Conservation (phyloP, 1,139 yeast genomes). For the Protomyces inouyei region DNA sequence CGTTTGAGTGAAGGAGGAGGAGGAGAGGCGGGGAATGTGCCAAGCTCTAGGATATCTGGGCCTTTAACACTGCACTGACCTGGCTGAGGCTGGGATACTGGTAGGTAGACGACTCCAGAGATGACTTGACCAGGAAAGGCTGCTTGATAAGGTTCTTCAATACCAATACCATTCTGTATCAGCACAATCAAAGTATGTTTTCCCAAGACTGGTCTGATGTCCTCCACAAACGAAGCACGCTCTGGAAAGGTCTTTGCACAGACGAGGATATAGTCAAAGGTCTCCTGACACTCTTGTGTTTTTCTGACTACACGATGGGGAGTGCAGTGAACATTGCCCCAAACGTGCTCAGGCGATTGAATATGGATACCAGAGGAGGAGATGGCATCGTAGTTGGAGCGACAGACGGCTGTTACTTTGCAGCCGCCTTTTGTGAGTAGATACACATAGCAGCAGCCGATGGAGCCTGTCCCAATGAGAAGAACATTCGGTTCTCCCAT, state of each 20-base stretch:
- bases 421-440: slow-evolving; percentile 42
- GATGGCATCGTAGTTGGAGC: slow-evolving; percentile 61
- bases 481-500: neutral
- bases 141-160: slow-evolving; percentile 56
- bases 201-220: slow-evolving; percentile 53
- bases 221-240: slow-evolving; percentile 51
- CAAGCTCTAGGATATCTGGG: slow-evolving; percentile 52
- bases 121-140: slow-evolving; percentile 55
- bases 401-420: slow-evolving; percentile 51
- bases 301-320: slow-evolving; percentile 39
- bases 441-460: slow-evolving; percentile 52
- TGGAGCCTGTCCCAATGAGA: slow-evolving; percentile 63
- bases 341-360: slow-evolving; percentile 55
- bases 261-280: slow-evolving; percentile 58
- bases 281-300: slow-evolving; percentile 42
- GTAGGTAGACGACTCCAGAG: slow-evolving; percentile 63
- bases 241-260: slow-evolving; percentile 73
- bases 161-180: slow-evolving; percentile 69
- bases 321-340: slow-evolving; percentile 37
- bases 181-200: slow-evolving; percentile 53
- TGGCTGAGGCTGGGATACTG: slow-evolving; percentile 54
- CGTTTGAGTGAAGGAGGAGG: slow-evolving; percentile 14
- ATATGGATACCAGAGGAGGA: slow-evolving; percentile 53
- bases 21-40: slow-evolving; percentile 44
- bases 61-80: slow-evolving; percentile 51